Base-by-base conservation (phyloP, 2,329 filamentous ascomycete genomes). In the Penicillium sp. region DNA sequence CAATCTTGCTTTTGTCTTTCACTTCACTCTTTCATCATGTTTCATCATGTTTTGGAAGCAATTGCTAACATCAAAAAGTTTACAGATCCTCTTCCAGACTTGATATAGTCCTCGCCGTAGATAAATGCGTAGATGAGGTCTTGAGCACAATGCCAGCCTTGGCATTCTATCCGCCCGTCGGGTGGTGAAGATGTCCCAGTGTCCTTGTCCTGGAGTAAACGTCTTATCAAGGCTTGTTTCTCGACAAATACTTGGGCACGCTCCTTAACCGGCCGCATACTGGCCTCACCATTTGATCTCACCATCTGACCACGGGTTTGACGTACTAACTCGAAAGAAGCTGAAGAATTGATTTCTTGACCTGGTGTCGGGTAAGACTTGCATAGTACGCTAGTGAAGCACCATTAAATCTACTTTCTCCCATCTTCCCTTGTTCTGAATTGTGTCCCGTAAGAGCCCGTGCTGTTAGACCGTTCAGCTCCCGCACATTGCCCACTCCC, bases 31-130 rank as follows among this genome's bases (percentile, higher is more conserved):
- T 53, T 55, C n/a, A 39, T 33, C 9, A 31, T 46, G 49, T 33
- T 53, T 55, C n/a, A 39, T 33, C 9, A 31, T 46, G 49, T 22
- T 57, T 46, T 56, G 44, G 55, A 56, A 60, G 61, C 65, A 65
- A 62, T 62, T 64, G 64, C 65, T 67, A 64, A 67, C 58, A 29
- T 55, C 49, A 44, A 48, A 43, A 60, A 63, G 58, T 56, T 44
- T 24, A 61, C 58, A 65, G 63, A 42, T 49, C 13, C 9, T 42
- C 37, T 42, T 39, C 10, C 37, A 42, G 19, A 22, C 35, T 19
- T 19, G 19, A 11, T 8, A 39, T 14, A 42, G 35, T 39, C 35
- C 19, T 22, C 39, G 37, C 19, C 37, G 39, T 42, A 42, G 39
- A 42, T 42, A 13, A 42, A 11, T 10, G 39, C 39, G 39, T 42